Base-by-base conservation (phyloP, 257 asterid species). In the Solanum paucissectum region DNA sequence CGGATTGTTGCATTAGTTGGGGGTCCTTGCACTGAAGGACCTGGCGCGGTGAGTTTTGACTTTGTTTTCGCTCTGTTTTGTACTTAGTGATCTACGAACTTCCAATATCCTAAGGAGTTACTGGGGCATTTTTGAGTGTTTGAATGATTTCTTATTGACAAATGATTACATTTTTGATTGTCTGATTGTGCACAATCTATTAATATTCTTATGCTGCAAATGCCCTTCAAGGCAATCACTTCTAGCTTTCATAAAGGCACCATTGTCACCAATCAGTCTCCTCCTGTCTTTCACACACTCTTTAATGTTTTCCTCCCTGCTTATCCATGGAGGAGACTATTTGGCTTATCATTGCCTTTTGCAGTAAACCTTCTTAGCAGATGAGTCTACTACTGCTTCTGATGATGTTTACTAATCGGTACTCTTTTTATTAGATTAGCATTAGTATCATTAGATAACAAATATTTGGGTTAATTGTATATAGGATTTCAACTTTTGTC, bases 1-100 rank as follows among this genome's bases (percentile, higher is more conserved):
- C 91, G 99, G 87, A 94, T 97, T 89, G 85, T 97, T 75, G 94
- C 96, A 82, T 92, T 97, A 87, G 98, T 97, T 11, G 99, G 99
- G 68, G 99, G 99, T 86, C 99, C 99, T 58, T 96, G 99, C 90
- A 97, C 99, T 0, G 99, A 95, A 92, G 99, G 99, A 82, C 98
- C 99, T 44, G 99, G 99, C 88, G 93, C 93, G 94, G 99, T 97
- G 95, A 94, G 90, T 82, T 89, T 90, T 89, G 46, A 86, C 86
- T 87, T 84, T 89, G 58, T 68, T 68, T 25, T 81, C 69, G 75
- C 71, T 84, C 83, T 5, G 3, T 83, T 34, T 27, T 71, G 46
- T 68, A 7, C 33, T 37, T 46, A 73, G 46, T 34, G 25, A 20
- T 73, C 81, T 73, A 73, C 2, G 1, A 9, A 73, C 69, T 72